These are phyloP conservation scores for Castanea crenata DNA, from an alignment of 306 rosid species.

Conservation along the genomic window DNA sequence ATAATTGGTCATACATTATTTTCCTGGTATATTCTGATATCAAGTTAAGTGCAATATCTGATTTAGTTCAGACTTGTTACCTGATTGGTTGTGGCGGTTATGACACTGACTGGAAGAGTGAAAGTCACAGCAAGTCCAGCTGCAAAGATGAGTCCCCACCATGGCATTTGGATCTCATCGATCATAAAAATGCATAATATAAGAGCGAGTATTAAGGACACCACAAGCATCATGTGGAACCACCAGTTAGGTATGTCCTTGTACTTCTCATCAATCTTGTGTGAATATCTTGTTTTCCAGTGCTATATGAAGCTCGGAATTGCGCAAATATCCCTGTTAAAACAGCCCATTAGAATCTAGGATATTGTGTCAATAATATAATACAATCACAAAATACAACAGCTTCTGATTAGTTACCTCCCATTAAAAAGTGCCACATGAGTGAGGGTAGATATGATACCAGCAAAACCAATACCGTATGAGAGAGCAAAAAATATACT, in stretches of 20 bases:
- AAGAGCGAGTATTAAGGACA: constrained; percentile 43
- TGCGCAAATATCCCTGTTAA: constrained; percentile 47
- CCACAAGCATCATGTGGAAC: constrained; percentile 44
- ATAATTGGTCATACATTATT: no score
- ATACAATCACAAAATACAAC: neutral
- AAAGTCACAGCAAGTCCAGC: constrained; percentile 33
- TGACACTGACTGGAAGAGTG: constrained; percentile 41
- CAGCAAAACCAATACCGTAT: constrained; percentile 69
- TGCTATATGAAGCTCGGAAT: constrained; percentile 34
- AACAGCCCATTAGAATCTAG: neutral
- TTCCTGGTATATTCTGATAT: no score
- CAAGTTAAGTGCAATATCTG: neutral
- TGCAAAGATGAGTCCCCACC: constrained; percentile 77
- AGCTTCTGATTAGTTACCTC: constrained; percentile 28
- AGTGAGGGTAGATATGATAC: constrained; percentile 47
- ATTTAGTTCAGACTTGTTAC: neutral
- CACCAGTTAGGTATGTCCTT: constrained; percentile 64
- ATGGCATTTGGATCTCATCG: constrained; percentile 59
- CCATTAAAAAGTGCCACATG: constrained; percentile 69
- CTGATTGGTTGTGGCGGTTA: constrained; percentile 47
- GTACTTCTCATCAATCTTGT: constrained; percentile 68
- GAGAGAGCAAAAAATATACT: constrained; percentile 50
- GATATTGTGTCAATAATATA: no score
- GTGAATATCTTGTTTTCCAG: constrained; percentile 52
- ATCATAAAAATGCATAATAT: constrained; percentile 38